These are phyloP conservation scores for Primulina eburnea DNA, from an alignment of 257 asterid species.

Conservation along the genomic window DNA sequence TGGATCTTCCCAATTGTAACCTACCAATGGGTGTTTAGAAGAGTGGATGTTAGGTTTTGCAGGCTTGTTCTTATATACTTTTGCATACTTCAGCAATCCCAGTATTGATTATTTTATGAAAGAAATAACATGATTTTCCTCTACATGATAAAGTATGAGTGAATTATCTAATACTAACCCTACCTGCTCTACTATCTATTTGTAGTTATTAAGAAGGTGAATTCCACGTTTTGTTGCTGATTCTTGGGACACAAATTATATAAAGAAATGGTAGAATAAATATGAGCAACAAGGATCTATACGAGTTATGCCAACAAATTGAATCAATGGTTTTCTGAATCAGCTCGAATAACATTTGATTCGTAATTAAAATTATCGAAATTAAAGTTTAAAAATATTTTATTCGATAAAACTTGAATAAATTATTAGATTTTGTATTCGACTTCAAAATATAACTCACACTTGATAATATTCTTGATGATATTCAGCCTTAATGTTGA, in stretches of 20 bases:
- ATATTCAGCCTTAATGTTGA: too few species aligned
- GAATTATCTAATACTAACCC: background rate
- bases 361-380: too few species aligned
- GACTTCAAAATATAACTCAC: too few species aligned
- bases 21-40: conserved; percentile 23
- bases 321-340: too few species aligned
- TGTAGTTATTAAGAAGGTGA: background rate
- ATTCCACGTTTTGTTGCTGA: background rate
- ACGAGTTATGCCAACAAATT: background rate
- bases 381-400: too few species aligned
- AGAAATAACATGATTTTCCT: background rate
- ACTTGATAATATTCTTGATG: too few species aligned
- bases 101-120: background rate
- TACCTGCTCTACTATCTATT: background rate
- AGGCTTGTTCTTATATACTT: conserved; percentile 32
- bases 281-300: background rate
- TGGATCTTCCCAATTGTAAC: conserved; percentile 26
- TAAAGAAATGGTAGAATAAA: background rate
- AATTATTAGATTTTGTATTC: too few species aligned
- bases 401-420: too few species aligned
- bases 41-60: conserved; percentile 41
- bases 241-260: background rate
- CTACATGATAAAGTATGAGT: background rate
- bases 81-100: conserved; percentile 29
- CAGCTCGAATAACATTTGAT: too few species aligned